A percentile compares a stretch with the other conserved stretches of the same genome.
Evolutionary conservation across 2,329 filamentous ascomycete species (phyloP).

Genomic region (Neurospora sp.): DNA sequence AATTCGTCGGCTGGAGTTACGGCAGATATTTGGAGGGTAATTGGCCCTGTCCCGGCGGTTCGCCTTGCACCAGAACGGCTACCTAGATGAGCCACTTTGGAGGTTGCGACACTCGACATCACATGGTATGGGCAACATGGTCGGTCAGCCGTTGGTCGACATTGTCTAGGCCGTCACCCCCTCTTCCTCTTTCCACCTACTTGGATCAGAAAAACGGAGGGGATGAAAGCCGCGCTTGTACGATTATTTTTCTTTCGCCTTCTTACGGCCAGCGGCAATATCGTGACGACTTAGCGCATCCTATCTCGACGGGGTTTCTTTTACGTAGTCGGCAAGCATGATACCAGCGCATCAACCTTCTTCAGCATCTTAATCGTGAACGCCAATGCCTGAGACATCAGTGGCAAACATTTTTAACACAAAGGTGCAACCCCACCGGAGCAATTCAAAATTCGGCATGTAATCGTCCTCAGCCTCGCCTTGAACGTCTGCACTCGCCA

Average conservation of each 20-base stretch:
- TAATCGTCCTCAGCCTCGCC: constrained; percentile 7
- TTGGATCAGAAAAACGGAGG: constrained; percentile 18
- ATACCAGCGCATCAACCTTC: constrained; percentile 13
- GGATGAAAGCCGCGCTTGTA: constrained; percentile 20
- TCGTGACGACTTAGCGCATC: constrained; percentile 15
- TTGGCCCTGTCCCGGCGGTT: constrained; percentile 17
- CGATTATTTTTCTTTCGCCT: constrained; percentile 18
- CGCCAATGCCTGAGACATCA: constrained; percentile 7
- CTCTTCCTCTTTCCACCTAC: constrained; percentile 10
- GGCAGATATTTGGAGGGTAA: constrained; percentile 19
- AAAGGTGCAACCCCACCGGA: constrained; percentile 2
- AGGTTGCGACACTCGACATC: constrained; percentile 19
- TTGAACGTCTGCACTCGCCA: constrained; percentile 2
- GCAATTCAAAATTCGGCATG: constrained; percentile 6
- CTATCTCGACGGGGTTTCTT: constrained; percentile 14
- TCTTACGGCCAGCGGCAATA: constrained; percentile 14
- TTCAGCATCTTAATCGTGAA: constrained; percentile 10
- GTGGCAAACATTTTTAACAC: constrained; percentile 1
- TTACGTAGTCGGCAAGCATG: constrained; percentile 17
- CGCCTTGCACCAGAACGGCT: constrained; percentile 13
- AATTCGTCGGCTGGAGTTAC: constrained; percentile 22
- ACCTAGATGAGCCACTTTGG: constrained; percentile 17
- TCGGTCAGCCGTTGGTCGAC: constrained; percentile 20
- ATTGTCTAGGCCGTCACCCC: constrained; percentile 14
- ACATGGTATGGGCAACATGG: constrained; percentile 16